Conservation (phyloP, 23 red algal genomes). For the Agarophyton chilense region DNA sequence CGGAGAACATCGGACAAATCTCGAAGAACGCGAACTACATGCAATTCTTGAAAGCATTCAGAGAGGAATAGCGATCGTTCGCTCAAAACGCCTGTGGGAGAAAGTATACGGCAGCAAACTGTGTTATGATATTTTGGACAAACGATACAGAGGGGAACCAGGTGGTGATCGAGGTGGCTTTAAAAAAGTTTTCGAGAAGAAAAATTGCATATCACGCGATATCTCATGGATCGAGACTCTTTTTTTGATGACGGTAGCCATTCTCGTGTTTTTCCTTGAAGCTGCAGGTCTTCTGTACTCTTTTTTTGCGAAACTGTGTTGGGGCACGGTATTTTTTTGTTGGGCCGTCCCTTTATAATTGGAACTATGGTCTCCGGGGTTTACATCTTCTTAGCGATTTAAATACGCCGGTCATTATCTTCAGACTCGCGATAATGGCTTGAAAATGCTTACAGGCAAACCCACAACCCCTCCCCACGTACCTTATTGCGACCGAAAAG, state of each 20-base stretch:
- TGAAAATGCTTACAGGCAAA: slow-evolving; percentile 66
- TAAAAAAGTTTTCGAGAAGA: slow-evolving; percentile 54
- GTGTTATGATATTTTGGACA: slow-evolving; percentile 57
- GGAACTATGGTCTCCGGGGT: slow-evolving; percentile 41
- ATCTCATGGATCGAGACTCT: slow-evolving; percentile 65
- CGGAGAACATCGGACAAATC: background rate
- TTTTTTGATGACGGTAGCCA: slow-evolving; percentile 44
- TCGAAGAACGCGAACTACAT: slow-evolving; percentile 54
- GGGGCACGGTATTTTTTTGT: slow-evolving; percentile 56
- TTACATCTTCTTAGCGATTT: slow-evolving; percentile 67
- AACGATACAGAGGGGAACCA: slow-evolving; percentile 66
- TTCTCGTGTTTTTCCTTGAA: slow-evolving; percentile 47
- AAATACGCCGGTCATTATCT: slow-evolving; percentile 55
- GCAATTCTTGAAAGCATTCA: slow-evolving; percentile 35
- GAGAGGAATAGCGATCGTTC: slow-evolving; percentile 42
- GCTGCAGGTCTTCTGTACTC: background rate
- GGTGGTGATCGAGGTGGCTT: slow-evolving; percentile 65
- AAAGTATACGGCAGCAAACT: slow-evolving; percentile 49
- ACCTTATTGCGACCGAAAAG: slow-evolving; percentile 36
- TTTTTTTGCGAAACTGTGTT: slow-evolving; percentile 58
- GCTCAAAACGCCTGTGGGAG: slow-evolving; percentile 64
- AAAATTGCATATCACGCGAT: slow-evolving; percentile 41
- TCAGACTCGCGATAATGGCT: slow-evolving; percentile 61
- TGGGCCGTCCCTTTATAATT: slow-evolving; percentile 35
- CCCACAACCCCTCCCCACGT: slow-evolving; percentile 73